Evolutionary conservation across 441 rosid genomes (phyloP).

Genomic region (Gossypium laxum): DNA sequence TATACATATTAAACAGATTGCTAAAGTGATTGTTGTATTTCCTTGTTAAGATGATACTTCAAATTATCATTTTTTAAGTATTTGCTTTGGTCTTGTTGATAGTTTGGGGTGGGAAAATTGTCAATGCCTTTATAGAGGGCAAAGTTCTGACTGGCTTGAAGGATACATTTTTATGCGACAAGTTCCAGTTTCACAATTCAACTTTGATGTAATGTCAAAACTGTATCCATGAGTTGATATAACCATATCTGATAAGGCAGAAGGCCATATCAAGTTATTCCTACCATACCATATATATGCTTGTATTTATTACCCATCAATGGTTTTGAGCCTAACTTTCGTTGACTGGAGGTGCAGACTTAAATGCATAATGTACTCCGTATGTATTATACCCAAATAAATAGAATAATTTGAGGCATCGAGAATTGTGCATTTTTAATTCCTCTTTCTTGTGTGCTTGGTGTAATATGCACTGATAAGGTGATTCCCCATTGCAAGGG

Average conservation of each 20-base stretch:
- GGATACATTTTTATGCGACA: not conserved
- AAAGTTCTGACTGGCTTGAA: not conserved
- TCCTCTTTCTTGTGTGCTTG: not conserved
- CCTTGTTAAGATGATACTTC: not conserved
- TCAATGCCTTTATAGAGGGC: not conserved
- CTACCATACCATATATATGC: not conserved
- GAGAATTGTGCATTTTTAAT: not conserved
- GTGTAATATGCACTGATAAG: not conserved
- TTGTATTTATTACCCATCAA: not conserved
- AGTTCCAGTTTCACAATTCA: not conserved
- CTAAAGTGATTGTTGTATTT: not conserved
- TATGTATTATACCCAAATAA: not conserved
- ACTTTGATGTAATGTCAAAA: constrained; percentile 4
- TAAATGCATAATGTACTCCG: not conserved
- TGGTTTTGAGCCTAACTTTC: not conserved
- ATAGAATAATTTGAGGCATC: not conserved
- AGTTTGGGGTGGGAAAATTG: constrained; percentile 1
- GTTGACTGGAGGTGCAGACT: not conserved
- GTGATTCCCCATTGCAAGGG: not conserved
- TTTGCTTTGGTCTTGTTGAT: not conserved
- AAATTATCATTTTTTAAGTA: not conserved
- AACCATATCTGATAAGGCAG: not conserved
- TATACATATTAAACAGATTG: not conserved
- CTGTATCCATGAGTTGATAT: not conserved
- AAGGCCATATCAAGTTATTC: not conserved